Evolutionary conservation across 768 basidiomycete species (phyloP).

Genomic region (Auriscalpium orientale): DNA sequence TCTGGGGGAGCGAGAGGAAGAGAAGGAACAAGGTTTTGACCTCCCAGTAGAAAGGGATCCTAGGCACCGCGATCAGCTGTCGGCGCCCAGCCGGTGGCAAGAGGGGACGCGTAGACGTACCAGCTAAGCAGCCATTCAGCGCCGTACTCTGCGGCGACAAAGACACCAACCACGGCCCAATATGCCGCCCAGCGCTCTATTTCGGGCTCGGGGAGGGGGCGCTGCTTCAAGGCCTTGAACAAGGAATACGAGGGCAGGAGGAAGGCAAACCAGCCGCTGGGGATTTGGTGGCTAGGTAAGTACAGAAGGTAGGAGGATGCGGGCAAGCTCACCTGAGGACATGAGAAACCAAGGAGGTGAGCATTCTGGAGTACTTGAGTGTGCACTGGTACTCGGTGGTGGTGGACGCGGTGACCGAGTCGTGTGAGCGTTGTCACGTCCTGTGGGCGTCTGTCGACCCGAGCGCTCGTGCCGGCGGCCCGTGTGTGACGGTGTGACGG

Average conservation of each 20-base stretch:
- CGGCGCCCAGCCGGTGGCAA: background rate
- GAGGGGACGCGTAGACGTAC: conserved; percentile 27
- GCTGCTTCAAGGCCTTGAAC: conserved; percentile 56
- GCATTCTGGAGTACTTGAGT: conserved; percentile 27
- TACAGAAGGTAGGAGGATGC: background rate
- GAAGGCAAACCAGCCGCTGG: conserved; percentile 67
- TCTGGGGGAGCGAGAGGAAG: conserved; percentile 64
- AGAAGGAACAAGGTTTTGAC: conserved; percentile 59
- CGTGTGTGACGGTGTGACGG: no score
- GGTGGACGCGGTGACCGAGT: background rate
- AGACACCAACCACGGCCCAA: conserved; percentile 54
- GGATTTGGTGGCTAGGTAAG: conserved; percentile 1
- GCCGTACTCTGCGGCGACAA: conserved; percentile 56
- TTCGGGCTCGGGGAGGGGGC: conserved; percentile 42
- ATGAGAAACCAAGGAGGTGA: conserved; percentile 43
- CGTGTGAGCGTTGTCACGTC: background rate
- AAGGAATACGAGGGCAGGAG: conserved; percentile 56
- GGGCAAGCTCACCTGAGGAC: conserved; percentile 34
- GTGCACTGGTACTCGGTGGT: background rate
- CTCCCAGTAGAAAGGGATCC: conserved; percentile 77
- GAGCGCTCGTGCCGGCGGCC: background rate
- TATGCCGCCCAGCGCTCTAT: conserved; percentile 54
- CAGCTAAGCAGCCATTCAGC: conserved; percentile 62
- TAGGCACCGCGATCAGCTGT: conserved; percentile 19
- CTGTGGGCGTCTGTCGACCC: background rate